phyloP scores from a whole-genome alignment of 1,284 basidiomycete genomes.

The Sanghuangporus weigelae region DNA sequence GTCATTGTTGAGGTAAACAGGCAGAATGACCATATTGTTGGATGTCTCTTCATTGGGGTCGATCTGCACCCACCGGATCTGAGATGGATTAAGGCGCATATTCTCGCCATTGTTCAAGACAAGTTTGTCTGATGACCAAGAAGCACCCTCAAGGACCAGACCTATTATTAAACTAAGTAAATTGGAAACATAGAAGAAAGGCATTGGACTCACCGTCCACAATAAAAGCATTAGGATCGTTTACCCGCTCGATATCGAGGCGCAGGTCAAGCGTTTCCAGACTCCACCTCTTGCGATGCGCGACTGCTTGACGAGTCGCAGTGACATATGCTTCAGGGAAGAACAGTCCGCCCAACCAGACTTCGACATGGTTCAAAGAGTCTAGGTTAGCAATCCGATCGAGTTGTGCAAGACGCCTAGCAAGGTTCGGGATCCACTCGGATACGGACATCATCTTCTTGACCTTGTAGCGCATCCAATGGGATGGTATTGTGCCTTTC shows the following conservation, averaged over 20 bases:
- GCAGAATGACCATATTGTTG: slow-evolving; percentile 61
- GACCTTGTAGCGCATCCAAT: slow-evolving; percentile 90
- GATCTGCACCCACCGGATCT: slow-evolving; percentile 79
- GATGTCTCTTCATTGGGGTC: slow-evolving; percentile 36
- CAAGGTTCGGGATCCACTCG: slow-evolving; percentile 82
- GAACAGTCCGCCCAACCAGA: slow-evolving; percentile 90
- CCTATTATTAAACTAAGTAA: slow-evolving; percentile 40
- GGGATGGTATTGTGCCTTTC: slow-evolving; percentile 83
- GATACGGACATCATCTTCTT: slow-evolving; percentile 75
- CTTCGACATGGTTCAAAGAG: slow-evolving; percentile 67
- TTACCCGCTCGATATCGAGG: slow-evolving; percentile 75
- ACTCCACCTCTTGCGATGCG: slow-evolving; percentile 86
- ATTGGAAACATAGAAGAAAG: not conserved
- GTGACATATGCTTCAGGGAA: slow-evolving; percentile 95
- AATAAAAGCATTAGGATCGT: slow-evolving; percentile 71
- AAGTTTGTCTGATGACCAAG: slow-evolving; percentile 65
- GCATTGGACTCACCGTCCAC: slow-evolving; percentile 65
- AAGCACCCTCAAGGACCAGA: slow-evolving; percentile 80
- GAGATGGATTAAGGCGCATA: slow-evolving; percentile 70
- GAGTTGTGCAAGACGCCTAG: slow-evolving; percentile 74
- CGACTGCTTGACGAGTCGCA: slow-evolving; percentile 88
- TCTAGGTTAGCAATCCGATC: slow-evolving; percentile 68
- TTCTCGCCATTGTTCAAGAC: slow-evolving; percentile 78
- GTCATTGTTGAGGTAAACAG: slow-evolving; percentile 90
- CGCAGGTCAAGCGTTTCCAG: slow-evolving; percentile 82